These are phyloP conservation scores for Balamuthia mandrillaris DNA, from an alignment of 208 protist species.

Conservation along the genomic window DNA sequence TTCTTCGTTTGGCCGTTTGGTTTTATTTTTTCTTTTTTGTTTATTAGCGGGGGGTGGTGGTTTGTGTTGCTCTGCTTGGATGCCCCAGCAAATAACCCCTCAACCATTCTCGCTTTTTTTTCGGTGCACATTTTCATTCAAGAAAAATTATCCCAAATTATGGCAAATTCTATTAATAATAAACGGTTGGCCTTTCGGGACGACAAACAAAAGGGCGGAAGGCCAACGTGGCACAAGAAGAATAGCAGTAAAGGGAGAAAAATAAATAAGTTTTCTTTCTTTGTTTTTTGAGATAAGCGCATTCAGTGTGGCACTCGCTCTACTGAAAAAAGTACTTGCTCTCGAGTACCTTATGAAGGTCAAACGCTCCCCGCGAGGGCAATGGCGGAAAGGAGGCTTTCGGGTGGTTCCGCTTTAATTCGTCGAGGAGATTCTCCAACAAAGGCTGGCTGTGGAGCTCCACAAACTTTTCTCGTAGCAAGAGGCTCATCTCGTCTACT, in stretches of 20 bases:
- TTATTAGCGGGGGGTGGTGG: too few species aligned
- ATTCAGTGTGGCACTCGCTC: neutral
- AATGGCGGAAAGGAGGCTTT: slow-evolving; percentile 51
- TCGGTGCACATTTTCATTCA: too few species aligned
- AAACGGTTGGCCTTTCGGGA: neutral
- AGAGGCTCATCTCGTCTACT: slow-evolving; percentile 83
- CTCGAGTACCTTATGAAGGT: slow-evolving; percentile 48
- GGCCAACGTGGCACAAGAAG: neutral
- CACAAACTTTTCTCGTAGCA: slow-evolving; percentile 93
- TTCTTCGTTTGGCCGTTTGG: too few species aligned
- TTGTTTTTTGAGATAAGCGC: too few species aligned
- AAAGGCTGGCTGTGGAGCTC: slow-evolving; percentile 82
- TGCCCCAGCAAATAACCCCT: too few species aligned
- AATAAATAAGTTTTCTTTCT: too few species aligned
- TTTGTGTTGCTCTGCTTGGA: too few species aligned
- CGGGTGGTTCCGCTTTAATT: slow-evolving; percentile 51
- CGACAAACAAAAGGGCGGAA: neutral
- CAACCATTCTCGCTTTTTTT: too few species aligned
- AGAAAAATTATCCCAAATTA: neutral
- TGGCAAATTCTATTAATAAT: neutral
- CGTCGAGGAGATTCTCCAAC: slow-evolving; percentile 50
- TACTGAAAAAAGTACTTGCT: slow-evolving; percentile 69
- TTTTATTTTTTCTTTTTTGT: too few species aligned
- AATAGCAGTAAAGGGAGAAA: neutral
- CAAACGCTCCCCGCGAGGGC: slow-evolving; percentile 45